Evolutionary conservation across 208 protist species (phyloP).

Genomic region (Leishmania tropica): DNA sequence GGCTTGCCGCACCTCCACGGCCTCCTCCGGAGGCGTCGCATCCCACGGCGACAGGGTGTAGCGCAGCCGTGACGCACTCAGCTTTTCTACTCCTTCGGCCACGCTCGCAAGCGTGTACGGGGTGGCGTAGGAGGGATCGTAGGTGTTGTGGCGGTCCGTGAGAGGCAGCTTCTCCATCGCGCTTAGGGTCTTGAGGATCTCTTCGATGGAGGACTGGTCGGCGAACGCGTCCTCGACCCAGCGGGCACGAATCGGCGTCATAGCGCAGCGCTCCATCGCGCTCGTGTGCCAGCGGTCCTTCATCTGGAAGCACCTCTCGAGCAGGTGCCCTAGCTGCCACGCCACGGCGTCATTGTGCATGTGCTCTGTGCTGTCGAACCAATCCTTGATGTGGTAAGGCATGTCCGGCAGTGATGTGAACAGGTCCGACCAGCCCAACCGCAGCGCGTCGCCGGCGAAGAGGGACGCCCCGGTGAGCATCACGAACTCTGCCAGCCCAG

Average conservation of each 20-base stretch:
- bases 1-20: conserved; percentile 68
- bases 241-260: conserved; percentile 76
- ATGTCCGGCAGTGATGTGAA: conserved; percentile 88
- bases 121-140: conserved; percentile 49
- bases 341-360: conserved; percentile 93
- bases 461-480: conserved; percentile 89
- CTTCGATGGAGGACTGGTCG: conserved; percentile 80
- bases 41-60: conserved; percentile 88
- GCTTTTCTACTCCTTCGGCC: conserved; percentile 54
- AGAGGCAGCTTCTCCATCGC: conserved; percentile 81
- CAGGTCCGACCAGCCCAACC: conserved; percentile 90
- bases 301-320: conserved; percentile 90
- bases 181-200: conserved; percentile 70
- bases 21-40: conserved; percentile 77
- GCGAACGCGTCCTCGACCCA: conserved; percentile 93
- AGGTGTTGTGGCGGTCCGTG: conserved; percentile 73
- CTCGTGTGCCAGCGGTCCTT: conserved; percentile 64
- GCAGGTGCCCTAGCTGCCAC: conserved; percentile 90
- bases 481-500: conserved; percentile 90
- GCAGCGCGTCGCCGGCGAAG: conserved; percentile 88
- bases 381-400: conserved; percentile 91
- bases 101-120: conserved; percentile 81
- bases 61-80: conserved; percentile 60
- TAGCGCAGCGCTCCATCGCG: conserved; percentile 85
- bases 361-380: conserved; percentile 90